These are phyloP conservation scores for Hanseniaspora lachancei DNA, from an alignment of 805 yeast species.

Conservation along the genomic window DNA sequence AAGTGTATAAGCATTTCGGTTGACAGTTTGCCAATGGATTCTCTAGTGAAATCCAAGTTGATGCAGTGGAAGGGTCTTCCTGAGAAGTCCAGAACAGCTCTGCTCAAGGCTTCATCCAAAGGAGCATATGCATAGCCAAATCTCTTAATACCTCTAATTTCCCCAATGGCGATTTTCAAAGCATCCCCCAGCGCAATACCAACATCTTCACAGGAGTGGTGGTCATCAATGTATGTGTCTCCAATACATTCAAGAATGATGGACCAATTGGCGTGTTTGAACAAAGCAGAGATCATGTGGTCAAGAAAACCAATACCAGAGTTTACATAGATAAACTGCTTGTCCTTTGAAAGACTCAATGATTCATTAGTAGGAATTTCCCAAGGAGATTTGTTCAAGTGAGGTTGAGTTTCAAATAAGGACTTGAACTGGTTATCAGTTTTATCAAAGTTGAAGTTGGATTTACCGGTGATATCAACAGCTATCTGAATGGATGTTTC, in stretches of 20 bases:
- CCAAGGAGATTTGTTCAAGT: slow-evolving; percentile 19
- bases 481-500: slow-evolving; percentile 89
- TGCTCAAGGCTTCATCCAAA: slow-evolving; percentile 83
- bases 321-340: slow-evolving; percentile 69
- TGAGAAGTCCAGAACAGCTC: slow-evolving; percentile 93
- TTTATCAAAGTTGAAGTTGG: slow-evolving; percentile 28
- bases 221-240: slow-evolving; percentile 92
- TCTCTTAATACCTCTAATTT: slow-evolving; percentile 77
- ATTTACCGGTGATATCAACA: slow-evolving; percentile 74
- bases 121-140: slow-evolving; percentile 94
- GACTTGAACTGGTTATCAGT: slow-evolving; percentile 37
- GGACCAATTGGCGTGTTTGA: slow-evolving; percentile 96
- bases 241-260: slow-evolving; percentile 80
- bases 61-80: slow-evolving; percentile 86
- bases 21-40: slow-evolving; percentile 80
- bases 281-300: slow-evolving; percentile 94
- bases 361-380: slow-evolving; percentile 17
- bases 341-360: slow-evolving; percentile 54
- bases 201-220: slow-evolving; percentile 91
- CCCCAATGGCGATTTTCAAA: slow-evolving; percentile 80
- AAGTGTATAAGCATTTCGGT: slow-evolving; percentile 99
- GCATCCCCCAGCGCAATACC: slow-evolving; percentile 86
- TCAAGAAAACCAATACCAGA: slow-evolving; percentile 93
- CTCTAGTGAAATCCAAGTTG: slow-evolving; percentile 81
- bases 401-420: slow-evolving; percentile 30